Conservation (phyloP, 2,329 filamentous ascomycete species). For the Aspergillus brasiliensis region DNA sequence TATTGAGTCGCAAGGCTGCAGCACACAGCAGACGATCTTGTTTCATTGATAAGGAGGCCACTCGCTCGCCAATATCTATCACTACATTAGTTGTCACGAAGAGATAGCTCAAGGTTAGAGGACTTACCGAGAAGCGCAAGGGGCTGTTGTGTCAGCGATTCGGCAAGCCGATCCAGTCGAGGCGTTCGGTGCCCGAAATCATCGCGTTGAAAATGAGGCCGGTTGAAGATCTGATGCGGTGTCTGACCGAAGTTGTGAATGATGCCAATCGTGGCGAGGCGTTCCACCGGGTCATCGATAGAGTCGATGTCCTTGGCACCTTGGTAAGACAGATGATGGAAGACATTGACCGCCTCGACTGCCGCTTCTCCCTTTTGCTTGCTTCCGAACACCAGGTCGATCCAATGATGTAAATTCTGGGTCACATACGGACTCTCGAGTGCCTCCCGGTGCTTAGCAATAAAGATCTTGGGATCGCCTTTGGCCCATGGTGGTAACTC, state of each 20-base stretch:
- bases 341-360: slow-evolving; percentile 89
- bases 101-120: background rate
- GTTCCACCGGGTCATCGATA: slow-evolving; percentile 84
- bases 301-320: slow-evolving; percentile 90
- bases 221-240: slow-evolving; percentile 88
- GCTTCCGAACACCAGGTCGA: slow-evolving; percentile 89
- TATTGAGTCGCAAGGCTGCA: slow-evolving; percentile 80
- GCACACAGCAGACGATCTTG: slow-evolving; percentile 82
- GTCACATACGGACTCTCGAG: slow-evolving; percentile 92
- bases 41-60: slow-evolving; percentile 76
- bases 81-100: background rate
- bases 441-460: slow-evolving; percentile 92
- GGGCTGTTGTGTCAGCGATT: slow-evolving; percentile 74
- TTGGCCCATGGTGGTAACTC: slow-evolving; percentile 95
- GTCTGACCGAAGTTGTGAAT: slow-evolving; percentile 99
- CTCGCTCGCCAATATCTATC: slow-evolving; percentile 70
- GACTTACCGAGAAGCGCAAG: slow-evolving; percentile 70
- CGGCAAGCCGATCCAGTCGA: slow-evolving; percentile 75
- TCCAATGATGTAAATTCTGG: slow-evolving; percentile 88
- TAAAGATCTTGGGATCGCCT: slow-evolving; percentile 92
- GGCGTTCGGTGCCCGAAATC: slow-evolving; percentile 64
- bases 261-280: slow-evolving; percentile 86
- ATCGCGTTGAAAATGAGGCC: slow-evolving; percentile 76
- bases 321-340: slow-evolving; percentile 92
- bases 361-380: slow-evolving; percentile 94